Evolutionary conservation across 768 basidiomycete species (phyloP).

Genomic region (Naganishia vaughanmartiniae): DNA sequence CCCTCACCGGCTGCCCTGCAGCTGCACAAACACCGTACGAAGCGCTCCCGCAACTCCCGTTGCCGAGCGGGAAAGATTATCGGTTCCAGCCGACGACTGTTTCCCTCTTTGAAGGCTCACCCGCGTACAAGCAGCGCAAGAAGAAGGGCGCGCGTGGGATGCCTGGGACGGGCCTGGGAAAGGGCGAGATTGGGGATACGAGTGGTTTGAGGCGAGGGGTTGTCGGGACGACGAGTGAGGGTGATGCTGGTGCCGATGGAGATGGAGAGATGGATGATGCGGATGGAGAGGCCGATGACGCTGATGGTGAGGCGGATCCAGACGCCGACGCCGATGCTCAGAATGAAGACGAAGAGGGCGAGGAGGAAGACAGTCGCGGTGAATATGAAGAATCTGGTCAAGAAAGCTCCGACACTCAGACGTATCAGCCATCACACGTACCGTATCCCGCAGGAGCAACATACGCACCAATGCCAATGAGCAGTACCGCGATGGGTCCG

Average conservation of each 20-base stretch:
- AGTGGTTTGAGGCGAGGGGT: background rate
- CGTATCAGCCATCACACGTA: background rate
- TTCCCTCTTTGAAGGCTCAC: constrained; percentile 77
- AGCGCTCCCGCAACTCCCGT: constrained; percentile 21
- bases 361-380: background rate
- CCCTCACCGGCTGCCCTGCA: no score
- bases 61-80: constrained; percentile 20
- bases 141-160: constrained; percentile 62
- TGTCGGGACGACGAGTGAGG: background rate
- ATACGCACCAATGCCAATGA: background rate
- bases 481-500: background rate
- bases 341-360: background rate
- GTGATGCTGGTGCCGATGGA: background rate
- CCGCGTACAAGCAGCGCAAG: constrained; percentile 82
- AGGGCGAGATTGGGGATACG: no score
- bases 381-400: background rate
- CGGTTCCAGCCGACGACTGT: constrained; percentile 60
- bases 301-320: background rate
- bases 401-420: background rate
- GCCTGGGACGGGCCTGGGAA: no score
- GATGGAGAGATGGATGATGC: background rate
- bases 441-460: background rate
- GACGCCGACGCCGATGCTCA: background rate
- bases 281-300: background rate
- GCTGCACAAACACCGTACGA: background rate